Percentiles rank a stretch among this genome's conserved stretches.
phyloP scores from a whole-genome alignment of 768 basidiomycete species.

The Hygrophorus pudorinus region DNA sequence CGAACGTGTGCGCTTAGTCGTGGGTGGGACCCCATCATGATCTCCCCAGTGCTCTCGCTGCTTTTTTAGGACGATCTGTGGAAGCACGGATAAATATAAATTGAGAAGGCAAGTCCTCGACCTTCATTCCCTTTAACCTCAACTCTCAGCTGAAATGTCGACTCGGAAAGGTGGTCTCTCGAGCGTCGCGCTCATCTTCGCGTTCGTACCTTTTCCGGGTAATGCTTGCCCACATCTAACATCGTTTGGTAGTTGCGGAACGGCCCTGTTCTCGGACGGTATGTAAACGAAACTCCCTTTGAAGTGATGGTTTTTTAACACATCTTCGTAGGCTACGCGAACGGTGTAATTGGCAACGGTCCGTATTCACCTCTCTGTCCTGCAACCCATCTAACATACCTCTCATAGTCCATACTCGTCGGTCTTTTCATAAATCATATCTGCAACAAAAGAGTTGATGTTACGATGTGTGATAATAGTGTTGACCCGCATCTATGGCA shows the following conservation, averaged over 20 bases:
- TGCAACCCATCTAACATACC: background rate
- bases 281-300: constrained; percentile 5
- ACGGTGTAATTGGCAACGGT: constrained; percentile 72
- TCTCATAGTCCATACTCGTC: constrained; percentile 56
- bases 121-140: too few relatives aligned
- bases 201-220: constrained; percentile 34
- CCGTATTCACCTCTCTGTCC: constrained; percentile 18
- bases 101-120: too few relatives aligned
- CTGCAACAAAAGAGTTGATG: background rate
- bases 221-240: background rate
- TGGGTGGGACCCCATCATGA: too few relatives aligned
- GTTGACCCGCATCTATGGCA: constrained; percentile 60
- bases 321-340: constrained; percentile 55
- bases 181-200: constrained; percentile 77
- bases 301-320: constrained; percentile 1
- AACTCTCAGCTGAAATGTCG: background rate
- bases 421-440: constrained; percentile 15
- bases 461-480: constrained; percentile 29
- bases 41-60: too few relatives aligned
- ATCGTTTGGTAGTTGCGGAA: constrained; percentile 55
- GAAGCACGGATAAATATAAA: too few relatives aligned
- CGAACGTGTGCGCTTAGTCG: too few relatives aligned
- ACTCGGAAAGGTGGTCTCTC: constrained; percentile 18
- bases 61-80: too few relatives aligned
- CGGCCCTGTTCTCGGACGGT: constrained; percentile 85